Evolutionary conservation across 176 grass and related monocot species (phyloP), one percentile per base, ranked within the genome.

Genomic region (Zea luxurians): DNA sequence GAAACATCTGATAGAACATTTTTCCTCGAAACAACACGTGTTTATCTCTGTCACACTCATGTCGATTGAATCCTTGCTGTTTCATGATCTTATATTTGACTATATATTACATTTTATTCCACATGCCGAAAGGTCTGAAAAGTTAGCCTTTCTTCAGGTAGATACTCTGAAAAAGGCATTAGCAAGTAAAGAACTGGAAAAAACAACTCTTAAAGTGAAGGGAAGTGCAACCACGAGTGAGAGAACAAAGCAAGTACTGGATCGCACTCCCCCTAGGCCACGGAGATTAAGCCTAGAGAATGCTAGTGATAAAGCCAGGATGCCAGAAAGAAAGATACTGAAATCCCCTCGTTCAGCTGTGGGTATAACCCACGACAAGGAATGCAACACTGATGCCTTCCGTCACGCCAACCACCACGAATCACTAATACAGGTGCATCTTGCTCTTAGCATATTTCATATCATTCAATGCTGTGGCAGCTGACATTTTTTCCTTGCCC

Each of bases 281-380:
- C 87, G 89, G 68, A 90, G 94, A 66, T 71, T 93, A 68, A 97
- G 91, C 70, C 84, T 90, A 68, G 94, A 93, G 76, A 88, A 85
- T 62, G 69, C 69, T 68, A 86, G 71, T 82, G 37, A 70, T 43
- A 90, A 90, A 85, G 42, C 60, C 61, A 78, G 68, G 60, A 75
- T 82, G 64, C 20, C 82, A 64, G 66, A 69, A 53, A 85, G 77
- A 78, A 88, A 61, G 61, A 44, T 37, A 34, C 46, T 77, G 42
- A 86, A 89, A 74, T 83, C 79, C 37, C 86, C 82, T 71, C 13
- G 63, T 77, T 75, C 53, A 44, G 38, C 12, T 59, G 48, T 82
- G 57, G 50, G 21, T 46, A 82, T 68, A 83, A 71, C 57, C 43
- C 36, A 16, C 63, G 75, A 75, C 62, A 77, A 70, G 73, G 74